Evolutionary conservation across 768 basidiomycete genomes (phyloP).

Genomic region (Termitomyces eurrhizus): DNA sequence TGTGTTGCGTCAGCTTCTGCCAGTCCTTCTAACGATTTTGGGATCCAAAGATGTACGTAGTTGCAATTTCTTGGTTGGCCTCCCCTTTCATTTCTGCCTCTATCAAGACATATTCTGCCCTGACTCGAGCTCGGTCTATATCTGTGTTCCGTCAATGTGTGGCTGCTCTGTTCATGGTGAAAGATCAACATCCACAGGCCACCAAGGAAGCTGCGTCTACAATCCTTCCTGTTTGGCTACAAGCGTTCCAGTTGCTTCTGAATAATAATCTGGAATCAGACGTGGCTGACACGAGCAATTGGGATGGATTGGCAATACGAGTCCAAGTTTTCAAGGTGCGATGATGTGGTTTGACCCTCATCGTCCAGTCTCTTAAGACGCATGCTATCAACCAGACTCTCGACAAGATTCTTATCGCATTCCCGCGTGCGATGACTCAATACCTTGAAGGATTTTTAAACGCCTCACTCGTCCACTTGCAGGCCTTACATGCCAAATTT

Average conservation of each 20-base stretch:
- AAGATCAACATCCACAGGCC: conserved; percentile 84
- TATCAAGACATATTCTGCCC: conserved; percentile 60
- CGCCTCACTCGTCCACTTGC: conserved; percentile 56
- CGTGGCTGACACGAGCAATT: conserved; percentile 51
- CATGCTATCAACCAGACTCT: conserved; percentile 52
- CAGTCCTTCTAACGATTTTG: conserved; percentile 77
- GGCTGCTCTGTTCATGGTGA: conserved; percentile 89
- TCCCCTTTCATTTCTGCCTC: neutral
- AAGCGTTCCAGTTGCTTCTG: conserved; percentile 79
- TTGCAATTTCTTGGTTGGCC: neutral
- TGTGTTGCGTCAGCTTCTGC: conserved; percentile 83
- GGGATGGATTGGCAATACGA: conserved; percentile 80
- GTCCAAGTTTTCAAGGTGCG: conserved; percentile 83
- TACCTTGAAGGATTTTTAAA: conserved; percentile 60
- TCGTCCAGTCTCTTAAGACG: neutral
- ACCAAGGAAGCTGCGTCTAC: conserved; percentile 78
- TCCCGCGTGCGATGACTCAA: conserved; percentile 67
- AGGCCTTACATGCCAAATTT: conserved; percentile 56
- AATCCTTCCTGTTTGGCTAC: conserved; percentile 89
- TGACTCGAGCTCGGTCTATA: conserved; percentile 83
- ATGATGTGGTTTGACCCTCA: neutral
- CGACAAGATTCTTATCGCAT: conserved; percentile 74
- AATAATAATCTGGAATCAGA: conserved; percentile 61
- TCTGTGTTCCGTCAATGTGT: conserved; percentile 90
- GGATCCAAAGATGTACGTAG: conserved; percentile 64